Evolutionary conservation across 2,329 filamentous ascomycete genomes (phyloP).

Genomic region (Cladorrhinum sp.): DNA sequence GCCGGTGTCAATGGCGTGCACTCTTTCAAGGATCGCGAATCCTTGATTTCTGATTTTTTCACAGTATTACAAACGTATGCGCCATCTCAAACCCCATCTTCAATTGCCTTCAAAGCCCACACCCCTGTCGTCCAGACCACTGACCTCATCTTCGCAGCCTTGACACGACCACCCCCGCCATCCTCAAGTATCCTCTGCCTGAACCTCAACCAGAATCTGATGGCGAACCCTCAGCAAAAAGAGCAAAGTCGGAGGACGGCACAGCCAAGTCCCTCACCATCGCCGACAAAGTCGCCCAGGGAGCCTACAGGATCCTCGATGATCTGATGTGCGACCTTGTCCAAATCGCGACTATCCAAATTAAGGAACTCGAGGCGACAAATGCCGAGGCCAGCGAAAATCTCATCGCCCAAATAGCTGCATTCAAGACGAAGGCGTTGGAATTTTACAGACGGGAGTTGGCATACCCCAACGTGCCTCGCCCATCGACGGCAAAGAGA

Average conservation of each 20-base stretch:
- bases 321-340: constrained; percentile 60
- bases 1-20: constrained; percentile 27
- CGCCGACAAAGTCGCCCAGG: constrained; percentile 51
- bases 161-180: constrained; percentile 49
- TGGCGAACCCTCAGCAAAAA: constrained; percentile 56
- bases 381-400: constrained; percentile 33
- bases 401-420: constrained; percentile 44
- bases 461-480: constrained; percentile 44
- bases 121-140: constrained; percentile 17
- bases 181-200: constrained; percentile 53
- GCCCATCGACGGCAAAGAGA: constrained; percentile 37
- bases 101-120: constrained; percentile 9
- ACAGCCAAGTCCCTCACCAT: constrained; percentile 42
- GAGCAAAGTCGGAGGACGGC: constrained; percentile 53
- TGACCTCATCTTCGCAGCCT: constrained; percentile 43
- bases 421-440: constrained; percentile 62
- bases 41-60: constrained; percentile 42
- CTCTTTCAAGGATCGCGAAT: constrained; percentile 32
- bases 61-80: constrained; percentile 43
- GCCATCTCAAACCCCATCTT: neutral
- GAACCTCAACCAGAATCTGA: constrained; percentile 36
- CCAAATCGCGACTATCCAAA: constrained; percentile 32
- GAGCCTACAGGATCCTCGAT: constrained; percentile 59
- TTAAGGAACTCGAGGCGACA: constrained; percentile 46
- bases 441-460: constrained; percentile 61